Percentiles rank a stretch among this genome's conserved stretches.
These are phyloP conservation scores for Meredithiella fracta DNA, from an alignment of 2,329 filamentous ascomycete species.

Conservation along the genomic window DNA sequence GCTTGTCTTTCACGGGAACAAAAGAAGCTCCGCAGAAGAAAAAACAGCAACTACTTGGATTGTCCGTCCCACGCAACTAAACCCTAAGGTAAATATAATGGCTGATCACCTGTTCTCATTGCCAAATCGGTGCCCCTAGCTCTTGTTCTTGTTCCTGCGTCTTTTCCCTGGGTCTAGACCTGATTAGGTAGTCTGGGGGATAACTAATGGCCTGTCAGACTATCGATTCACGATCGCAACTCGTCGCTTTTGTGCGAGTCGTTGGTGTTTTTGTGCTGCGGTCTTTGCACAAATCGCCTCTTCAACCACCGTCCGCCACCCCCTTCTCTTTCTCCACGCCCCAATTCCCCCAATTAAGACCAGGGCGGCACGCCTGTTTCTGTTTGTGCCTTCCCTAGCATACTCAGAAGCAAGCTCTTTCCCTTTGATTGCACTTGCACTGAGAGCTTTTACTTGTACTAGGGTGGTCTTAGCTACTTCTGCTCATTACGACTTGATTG, in stretches of 20 bases:
- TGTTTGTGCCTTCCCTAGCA: background rate
- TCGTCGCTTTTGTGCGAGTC: background rate
- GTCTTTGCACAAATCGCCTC: background rate
- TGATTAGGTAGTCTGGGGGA: background rate
- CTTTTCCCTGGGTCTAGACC: slow-evolving; percentile 6
- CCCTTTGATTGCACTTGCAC: background rate
- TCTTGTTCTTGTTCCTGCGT: slow-evolving; percentile 2
- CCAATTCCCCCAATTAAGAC: background rate
- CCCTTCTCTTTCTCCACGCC: background rate
- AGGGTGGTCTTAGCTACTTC: background rate
- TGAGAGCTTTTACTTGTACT: no score
- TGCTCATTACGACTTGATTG: background rate
- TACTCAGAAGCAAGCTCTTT: background rate
- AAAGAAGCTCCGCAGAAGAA: background rate
- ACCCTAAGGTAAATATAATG: background rate
- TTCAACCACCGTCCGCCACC: background rate
- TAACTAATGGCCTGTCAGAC: background rate
- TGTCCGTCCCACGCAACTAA: background rate
- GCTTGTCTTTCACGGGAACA: background rate
- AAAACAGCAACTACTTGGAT: background rate
- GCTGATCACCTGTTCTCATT: background rate
- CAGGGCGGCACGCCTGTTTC: background rate
- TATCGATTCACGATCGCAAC: background rate
- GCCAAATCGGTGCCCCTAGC: background rate
- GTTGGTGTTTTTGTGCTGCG: background rate